Evolutionary conservation across 139 green algal species (phyloP), one percentile per base, ranked within the genome.

Genomic region (Picochlorum sp.): DNA sequence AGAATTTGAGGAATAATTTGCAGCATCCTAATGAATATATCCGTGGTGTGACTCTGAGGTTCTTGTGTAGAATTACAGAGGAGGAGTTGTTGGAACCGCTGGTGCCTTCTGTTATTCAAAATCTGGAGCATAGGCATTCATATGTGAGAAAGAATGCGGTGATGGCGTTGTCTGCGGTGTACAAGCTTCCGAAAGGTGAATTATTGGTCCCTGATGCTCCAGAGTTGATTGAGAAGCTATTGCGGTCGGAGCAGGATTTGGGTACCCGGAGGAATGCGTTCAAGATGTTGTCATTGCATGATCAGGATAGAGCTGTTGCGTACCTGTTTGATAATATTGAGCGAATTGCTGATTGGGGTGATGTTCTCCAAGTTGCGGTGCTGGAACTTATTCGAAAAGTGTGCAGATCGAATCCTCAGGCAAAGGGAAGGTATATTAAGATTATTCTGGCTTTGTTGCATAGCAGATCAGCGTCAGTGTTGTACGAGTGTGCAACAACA

Each of bases 1-100:
- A 99, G 75, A 98, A 98, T 77, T 82, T 99, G 62, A 77, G 94
- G 23, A 99, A 99, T 84, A 99, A 97, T 81, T 74, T 99, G 62
- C 94, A 99, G 82, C 94, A 98, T 67, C 94, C 94, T 15, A 99
- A 99, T 70, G 94, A 99, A 80, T 99, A 96, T 80, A 83, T 99
- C 5, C 75, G 94, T 4, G 94, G 94, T 6, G 84, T 90, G 30
- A 98, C 94, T 9, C 82, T 98, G 56, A 72, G 92, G 26, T 99
- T 99, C 74, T 79, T 99, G 44, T 97, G 90, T 79, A 79, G 94
- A 18, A 93, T 99, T 56, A 72, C 77, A 16, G 94, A 99, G 78
- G 85, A 95, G 61, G 94, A 99, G 70, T 92, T 99, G 41, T 70
- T 99, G 66, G 94, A 99, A 77, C 94, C 94, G 11, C 73, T 99